Conservation (phyloP, 2,329 filamentous ascomycete genomes). For the Sporothrix variecibatus region DNA sequence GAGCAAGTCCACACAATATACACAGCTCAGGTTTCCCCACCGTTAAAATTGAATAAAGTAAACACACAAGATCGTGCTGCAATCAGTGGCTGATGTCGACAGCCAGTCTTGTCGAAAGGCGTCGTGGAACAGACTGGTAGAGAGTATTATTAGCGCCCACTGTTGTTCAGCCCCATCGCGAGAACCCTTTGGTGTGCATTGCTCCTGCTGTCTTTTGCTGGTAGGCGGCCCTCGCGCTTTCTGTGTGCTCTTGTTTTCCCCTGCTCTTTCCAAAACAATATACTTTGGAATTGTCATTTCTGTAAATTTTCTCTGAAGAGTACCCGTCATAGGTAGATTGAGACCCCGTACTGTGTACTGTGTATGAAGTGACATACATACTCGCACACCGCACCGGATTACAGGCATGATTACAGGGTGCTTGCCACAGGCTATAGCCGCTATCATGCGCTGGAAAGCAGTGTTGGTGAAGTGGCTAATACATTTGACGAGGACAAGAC, state of each 20-base stretch:
- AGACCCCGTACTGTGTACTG: too few relatives aligned
- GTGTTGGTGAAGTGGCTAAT: too few relatives aligned
- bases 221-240: neutral
- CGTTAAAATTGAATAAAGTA: neutral
- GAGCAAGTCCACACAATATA: neutral
- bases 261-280: neutral
- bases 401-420: too few relatives aligned
- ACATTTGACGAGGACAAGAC: too few relatives aligned
- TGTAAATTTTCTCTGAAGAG: too few relatives aligned
- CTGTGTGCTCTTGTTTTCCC: neutral
- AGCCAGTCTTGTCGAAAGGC: neutral
- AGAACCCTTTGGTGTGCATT: neutral
- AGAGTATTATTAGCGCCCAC: too few relatives aligned
- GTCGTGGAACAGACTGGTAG: neutral
- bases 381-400: too few relatives aligned
- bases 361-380: too few relatives aligned
- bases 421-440: too few relatives aligned
- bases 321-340: too few relatives aligned
- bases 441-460: too few relatives aligned
- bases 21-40: neutral
- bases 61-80: neutral
- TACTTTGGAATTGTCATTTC: too few relatives aligned
- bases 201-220: neutral
- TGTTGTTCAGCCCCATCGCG: constrained; percentile 1
- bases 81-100: neutral